Evolutionary conservation across 768 basidiomycete species (phyloP), one percentile per base, ranked within the genome.

Genomic region (Pleurotus djamor): DNA sequence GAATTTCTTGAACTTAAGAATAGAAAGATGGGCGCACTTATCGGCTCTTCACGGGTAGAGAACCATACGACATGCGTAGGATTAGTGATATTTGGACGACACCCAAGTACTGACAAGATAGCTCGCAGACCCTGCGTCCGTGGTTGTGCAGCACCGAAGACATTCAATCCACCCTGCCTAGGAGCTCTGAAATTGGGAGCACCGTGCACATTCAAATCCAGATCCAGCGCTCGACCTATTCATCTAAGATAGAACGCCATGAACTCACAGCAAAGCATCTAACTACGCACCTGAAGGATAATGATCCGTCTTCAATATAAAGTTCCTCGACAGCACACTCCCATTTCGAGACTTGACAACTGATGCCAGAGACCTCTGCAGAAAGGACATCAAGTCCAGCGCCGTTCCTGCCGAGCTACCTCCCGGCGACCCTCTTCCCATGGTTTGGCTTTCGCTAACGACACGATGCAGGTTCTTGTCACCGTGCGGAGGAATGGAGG

Each of bases 111-210:
- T 17, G 93, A 93, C 4, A 99, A 76, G 52, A 98, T 92, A 2
- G 94, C 95, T 48, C 92, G 82, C 9, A 99, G 79, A 3, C 96
- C 97, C 63, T 94, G 91, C 0, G 92, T 87, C 2, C 96, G 91
- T 10, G 97, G 97, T 69, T 98, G 97, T 2, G 97, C 96, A 4
- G 89, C 93, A 12, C 96, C 97, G 68, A 91, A 98, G 2, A 99
- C 94, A 64, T 96, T 96, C 36, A 98, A 80, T 59, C 84, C 83
- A 32, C 86, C 88, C 50, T 86, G 82, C 52, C 86, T 81, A 7
- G 94, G 90, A 10, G 91, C 86, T 64, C 97, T 80, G 69, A 98
- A 98, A 74, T 98, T 98, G 3, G 96, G 95, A 14, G 96, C 96
- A 36, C 97, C 96, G 68, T 94, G 89, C 7, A 99, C 81, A 59